Percentiles rank a stretch among this genome's conserved stretches.
Evolutionary conservation across 2,329 filamentous ascomycete species (phyloP).

Genomic region (Colletotrichum musicola): DNA sequence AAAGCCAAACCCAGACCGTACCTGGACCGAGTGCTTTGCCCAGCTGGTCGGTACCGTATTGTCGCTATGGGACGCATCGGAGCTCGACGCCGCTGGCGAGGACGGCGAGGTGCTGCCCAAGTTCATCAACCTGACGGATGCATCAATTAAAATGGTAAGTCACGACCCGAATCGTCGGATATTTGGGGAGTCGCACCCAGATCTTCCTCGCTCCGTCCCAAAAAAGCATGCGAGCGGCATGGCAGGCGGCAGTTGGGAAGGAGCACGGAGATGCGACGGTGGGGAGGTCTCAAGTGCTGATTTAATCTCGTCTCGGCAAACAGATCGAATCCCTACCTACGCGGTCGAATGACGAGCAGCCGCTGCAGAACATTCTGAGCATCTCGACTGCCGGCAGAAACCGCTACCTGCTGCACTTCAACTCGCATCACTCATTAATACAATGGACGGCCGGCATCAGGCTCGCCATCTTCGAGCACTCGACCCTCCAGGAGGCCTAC

Average conservation of each 20-base stretch:
- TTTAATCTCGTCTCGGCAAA: slow-evolving; percentile 20
- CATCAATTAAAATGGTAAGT: slow-evolving; percentile 95
- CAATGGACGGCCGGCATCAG: slow-evolving; percentile 98
- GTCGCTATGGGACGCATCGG: slow-evolving; percentile 94
- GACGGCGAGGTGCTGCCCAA: slow-evolving; percentile 88
- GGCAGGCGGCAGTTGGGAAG: not conserved
- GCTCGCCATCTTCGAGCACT: slow-evolving; percentile 93
- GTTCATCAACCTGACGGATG: slow-evolving; percentile 97
- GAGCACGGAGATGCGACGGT: slow-evolving; percentile 3
- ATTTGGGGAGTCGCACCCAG: slow-evolving; percentile 17
- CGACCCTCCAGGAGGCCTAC: slow-evolving; percentile 94
- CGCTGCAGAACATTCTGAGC: slow-evolving; percentile 93
- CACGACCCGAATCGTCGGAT: not conserved
- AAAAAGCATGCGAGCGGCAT: not conserved
- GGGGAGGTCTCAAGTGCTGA: slow-evolving; percentile 30
- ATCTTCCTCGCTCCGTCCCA: not conserved
- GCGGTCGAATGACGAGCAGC: slow-evolving; percentile 79
- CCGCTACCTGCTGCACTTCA: slow-evolving; percentile 95
- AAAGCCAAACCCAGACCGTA: slow-evolving; percentile 84
- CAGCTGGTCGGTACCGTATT: slow-evolving; percentile 95
- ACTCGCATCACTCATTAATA: slow-evolving; percentile 89
- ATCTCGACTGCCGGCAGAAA: slow-evolving; percentile 96
- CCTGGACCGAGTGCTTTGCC: slow-evolving; percentile 97
- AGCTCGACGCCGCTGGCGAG: slow-evolving; percentile 87
- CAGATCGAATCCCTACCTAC: slow-evolving; percentile 93